Evolutionary conservation across 225 moss, liverwort and hornwort species (phyloP).

Genomic region (Ulota crispa): DNA sequence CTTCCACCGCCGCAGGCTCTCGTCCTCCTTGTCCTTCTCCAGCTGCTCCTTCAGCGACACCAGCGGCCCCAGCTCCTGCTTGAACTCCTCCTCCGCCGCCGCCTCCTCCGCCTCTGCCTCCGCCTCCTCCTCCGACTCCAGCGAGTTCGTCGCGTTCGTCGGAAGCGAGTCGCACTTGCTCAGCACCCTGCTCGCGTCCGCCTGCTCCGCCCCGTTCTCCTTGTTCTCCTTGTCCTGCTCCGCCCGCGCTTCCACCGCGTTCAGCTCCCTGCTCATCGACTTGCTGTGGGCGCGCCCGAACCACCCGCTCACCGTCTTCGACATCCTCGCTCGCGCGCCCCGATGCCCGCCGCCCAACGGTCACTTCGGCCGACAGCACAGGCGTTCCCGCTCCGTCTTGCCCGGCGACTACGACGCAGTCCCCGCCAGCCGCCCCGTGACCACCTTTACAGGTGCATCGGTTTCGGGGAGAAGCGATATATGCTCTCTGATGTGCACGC

Average conservation of each 20-base stretch:
- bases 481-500: neutral
- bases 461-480: neutral
- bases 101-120: constrained; percentile 46
- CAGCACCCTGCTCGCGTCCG: constrained; percentile 22
- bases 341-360: neutral
- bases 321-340: constrained; percentile 38
- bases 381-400: neutral
- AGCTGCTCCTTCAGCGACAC: constrained; percentile 61
- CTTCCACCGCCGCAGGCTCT: constrained; percentile 91
- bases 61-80: constrained; percentile 55
- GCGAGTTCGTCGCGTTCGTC: constrained; percentile 31
- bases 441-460: constrained; percentile 49
- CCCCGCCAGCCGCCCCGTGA: constrained; percentile 41
- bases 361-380: neutral
- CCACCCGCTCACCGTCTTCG: constrained; percentile 57
- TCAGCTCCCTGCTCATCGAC: constrained; percentile 46
- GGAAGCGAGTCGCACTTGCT: constrained; percentile 49
- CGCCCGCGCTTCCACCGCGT: constrained; percentile 30
- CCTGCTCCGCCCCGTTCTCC: constrained; percentile 34
- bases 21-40: constrained; percentile 85
- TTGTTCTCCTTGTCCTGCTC: constrained; percentile 56
- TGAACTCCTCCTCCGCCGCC: constrained; percentile 31
- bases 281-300: constrained; percentile 57
- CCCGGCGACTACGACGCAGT: constrained; percentile 4
- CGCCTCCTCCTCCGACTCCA: no score